These are phyloP conservation scores for Blastobotrys ciferrii DNA, from an alignment of 1,139 yeast species.

Conservation along the genomic window DNA sequence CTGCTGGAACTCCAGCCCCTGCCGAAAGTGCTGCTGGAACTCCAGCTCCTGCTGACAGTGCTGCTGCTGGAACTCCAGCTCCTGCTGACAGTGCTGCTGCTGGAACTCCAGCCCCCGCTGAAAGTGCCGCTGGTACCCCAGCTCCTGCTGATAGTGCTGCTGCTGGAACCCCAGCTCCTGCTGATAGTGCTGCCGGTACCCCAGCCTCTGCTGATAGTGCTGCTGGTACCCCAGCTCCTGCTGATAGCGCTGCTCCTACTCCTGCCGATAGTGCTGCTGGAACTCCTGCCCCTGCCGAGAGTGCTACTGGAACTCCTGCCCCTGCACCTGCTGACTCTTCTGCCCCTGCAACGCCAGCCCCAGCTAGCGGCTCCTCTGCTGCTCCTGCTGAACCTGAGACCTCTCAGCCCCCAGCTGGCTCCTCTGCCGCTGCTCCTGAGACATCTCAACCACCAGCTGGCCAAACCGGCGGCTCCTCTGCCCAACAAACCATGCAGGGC, in stretches of 20 bases:
- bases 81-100: constrained; percentile 16
- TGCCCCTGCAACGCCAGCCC: constrained; percentile 13
- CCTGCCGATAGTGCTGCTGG: constrained; percentile 5
- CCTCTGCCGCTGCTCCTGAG: constrained; percentile 3
- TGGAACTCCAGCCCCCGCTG: constrained; percentile 15
- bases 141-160: background rate
- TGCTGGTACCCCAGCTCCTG: background rate
- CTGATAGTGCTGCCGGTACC: background rate
- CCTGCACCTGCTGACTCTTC: constrained; percentile 6
- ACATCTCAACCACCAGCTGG: constrained; percentile 2
- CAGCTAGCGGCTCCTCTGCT: constrained; percentile 14
- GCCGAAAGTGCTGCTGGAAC: constrained; percentile 8
- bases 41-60: background rate
- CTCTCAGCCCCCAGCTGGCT: constrained; percentile 9
- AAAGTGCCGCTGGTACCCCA: constrained; percentile 9
- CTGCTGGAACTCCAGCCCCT: background rate
- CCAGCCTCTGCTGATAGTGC: background rate
- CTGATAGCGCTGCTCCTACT: constrained; percentile 1
- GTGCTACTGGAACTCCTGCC: constrained; percentile 4
- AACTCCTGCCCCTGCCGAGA: constrained; percentile 1
- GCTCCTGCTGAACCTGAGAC: constrained; percentile 6
- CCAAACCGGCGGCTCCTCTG: constrained; percentile 5
- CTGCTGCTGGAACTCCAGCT: too few relatives aligned
- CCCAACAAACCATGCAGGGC: constrained; percentile 3
- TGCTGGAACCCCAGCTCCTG: background rate